These are phyloP conservation scores for Phytophthora constricta DNA, from an alignment of 352 stramenopile species.

Conservation along the genomic window DNA sequence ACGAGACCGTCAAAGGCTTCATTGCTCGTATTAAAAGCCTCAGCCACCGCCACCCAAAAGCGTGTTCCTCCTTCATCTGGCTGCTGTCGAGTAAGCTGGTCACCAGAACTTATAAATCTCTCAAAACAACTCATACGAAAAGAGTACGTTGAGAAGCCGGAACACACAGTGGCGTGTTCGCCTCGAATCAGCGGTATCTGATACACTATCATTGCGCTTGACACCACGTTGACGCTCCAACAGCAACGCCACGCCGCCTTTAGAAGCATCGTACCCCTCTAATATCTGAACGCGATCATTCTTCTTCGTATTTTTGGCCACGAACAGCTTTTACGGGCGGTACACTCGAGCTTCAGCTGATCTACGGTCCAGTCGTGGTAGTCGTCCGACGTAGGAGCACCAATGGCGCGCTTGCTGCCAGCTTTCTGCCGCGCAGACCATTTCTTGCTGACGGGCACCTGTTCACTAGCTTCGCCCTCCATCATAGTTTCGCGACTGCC, in stretches of 20 bases:
- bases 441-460: not conserved
- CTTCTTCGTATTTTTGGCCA: constrained; percentile 15
- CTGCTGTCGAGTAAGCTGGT: not conserved
- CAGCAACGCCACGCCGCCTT: constrained; percentile 1
- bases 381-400: constrained; percentile 77
- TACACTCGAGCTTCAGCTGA: constrained; percentile 23
- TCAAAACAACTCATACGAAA: constrained; percentile 2
- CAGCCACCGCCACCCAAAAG: constrained; percentile 7
- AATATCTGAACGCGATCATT: constrained; percentile 6
- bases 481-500: not conserved
- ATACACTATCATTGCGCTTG: not conserved
- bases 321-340: not conserved
- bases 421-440: not conserved
- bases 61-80: not conserved
- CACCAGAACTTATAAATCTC: constrained; percentile 1
- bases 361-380: constrained; percentile 17
- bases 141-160: constrained; percentile 3
- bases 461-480: not conserved
- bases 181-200: not conserved
- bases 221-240: not conserved
- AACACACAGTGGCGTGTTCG: constrained; percentile 4
- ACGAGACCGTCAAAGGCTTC: not conserved
- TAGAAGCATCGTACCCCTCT: not conserved
- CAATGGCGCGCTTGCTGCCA: constrained; percentile 63
- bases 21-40: constrained; percentile 3